Percentiles rank a stretch among this genome's conserved stretches.
phyloP scores from a whole-genome alignment of 108 stramenopile species.

The Nitzschia sp. region DNA sequence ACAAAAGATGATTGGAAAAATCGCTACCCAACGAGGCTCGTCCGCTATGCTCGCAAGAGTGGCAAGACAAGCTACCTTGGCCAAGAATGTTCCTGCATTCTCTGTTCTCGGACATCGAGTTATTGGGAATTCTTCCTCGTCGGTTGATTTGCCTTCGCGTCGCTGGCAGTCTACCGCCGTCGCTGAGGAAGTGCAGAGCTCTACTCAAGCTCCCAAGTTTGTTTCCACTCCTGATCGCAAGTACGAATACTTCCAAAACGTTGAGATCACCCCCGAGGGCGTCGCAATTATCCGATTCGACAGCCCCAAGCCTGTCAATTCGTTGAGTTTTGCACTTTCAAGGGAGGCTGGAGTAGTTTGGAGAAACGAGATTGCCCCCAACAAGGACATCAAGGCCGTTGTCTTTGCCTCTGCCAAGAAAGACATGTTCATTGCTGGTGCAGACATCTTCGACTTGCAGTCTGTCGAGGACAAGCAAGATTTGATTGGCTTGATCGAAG shows the following conservation, averaged over 20 bases:
- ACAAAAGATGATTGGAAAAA: conserved; percentile 27
- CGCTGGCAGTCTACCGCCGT: conserved; percentile 34
- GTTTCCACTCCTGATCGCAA: conserved; percentile 67
- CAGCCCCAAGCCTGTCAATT: conserved; percentile 92
- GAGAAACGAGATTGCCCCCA: conserved; percentile 66
- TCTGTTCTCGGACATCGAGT: not conserved
- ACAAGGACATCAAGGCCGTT: conserved; percentile 80
- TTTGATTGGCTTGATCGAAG: conserved; percentile 78
- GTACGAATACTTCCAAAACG: conserved; percentile 82
- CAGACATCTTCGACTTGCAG: conserved; percentile 94
- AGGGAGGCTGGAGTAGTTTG: conserved; percentile 85
- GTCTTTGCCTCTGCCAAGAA: conserved; percentile 96
- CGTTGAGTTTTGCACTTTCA: conserved; percentile 83
- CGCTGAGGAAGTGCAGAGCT: not conserved
- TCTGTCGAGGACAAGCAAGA: conserved; percentile 78
- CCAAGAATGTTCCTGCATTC: not conserved
- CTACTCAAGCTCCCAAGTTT: conserved; percentile 29
- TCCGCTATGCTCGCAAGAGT: conserved; percentile 18
- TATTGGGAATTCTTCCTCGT: not conserved
- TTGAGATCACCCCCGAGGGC: conserved; percentile 75
- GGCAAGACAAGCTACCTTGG: conserved; percentile 1
- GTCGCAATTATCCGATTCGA: conserved; percentile 92
- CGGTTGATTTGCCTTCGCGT: not conserved
- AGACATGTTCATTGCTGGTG: conserved; percentile 98
- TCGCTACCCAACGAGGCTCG: conserved; percentile 16